Evolutionary conservation across 1,284 basidiomycete genomes (phyloP), one percentile per base, ranked within the genome.

Genomic region (Rhodotorula sp.): DNA sequence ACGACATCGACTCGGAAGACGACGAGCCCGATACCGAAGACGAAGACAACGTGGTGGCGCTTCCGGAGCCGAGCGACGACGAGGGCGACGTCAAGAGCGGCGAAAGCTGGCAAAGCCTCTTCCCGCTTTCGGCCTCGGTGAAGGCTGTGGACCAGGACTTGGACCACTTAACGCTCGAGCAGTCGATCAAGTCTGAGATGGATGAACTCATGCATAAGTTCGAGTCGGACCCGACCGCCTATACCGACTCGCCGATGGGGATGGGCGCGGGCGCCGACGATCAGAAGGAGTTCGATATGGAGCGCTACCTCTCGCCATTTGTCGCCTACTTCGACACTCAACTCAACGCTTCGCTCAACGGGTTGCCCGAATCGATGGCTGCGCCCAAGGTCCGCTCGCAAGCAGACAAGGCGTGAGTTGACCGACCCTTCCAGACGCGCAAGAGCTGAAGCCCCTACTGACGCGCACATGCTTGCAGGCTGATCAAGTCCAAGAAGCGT

Each of bases 271-370:
- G 24, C 6, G 29, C 20, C 3, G 45, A 15, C 29, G 24, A 48
- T 30, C 24, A 5, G 45, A 12, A 51, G 22, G 30, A 24, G 12
- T 46, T 37, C 54, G 69, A 75, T 53, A 53, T 57, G 22, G 64
- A 66, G 6, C 44, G 51, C 33, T 60, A 69, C 0, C 76, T 78
- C 58, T 45, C 56, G 15, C 67, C 69, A 6, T 66, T 75, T 12
- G 88, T 87, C 75, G 94, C 95, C 81, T 96, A 95, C 80, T 83
- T 96, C 51, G 93, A 95, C 80, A 87, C 90, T 3, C 85, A 87
- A 0, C 83, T 83, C 15, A 93, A 93, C 77, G 91, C 92, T 1
- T 79, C 79, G 12, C 81, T 82, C 76, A 85, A 91, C 73, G 86
- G 83, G 0, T 86, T 95, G 82, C 56, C 75, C 4, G 80, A 85